Conservation (phyloP, 306 rosid species). For the Ziziphus jujuba region DNA sequence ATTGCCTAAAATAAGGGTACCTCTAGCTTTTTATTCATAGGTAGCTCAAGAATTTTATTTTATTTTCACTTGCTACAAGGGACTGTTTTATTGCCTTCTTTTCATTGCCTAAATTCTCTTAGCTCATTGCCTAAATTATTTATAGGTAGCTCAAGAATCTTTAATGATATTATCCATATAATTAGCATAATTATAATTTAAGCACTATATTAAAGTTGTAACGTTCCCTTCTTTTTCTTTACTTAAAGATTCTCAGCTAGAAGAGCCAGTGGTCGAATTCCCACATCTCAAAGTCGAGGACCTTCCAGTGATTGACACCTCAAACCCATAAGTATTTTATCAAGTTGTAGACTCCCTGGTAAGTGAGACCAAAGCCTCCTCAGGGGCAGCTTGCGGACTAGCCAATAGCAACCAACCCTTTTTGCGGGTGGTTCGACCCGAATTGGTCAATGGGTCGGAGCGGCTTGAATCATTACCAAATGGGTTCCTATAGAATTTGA, state of each 20-base stretch:
- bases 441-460: conserved; percentile 36
- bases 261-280: conserved; percentile 42
- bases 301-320: conserved; percentile 32
- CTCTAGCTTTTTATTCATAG: too few relatives aligned
- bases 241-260: conserved; percentile 31
- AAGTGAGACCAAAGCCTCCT: conserved; percentile 39
- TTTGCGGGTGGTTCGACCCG: conserved; percentile 67
- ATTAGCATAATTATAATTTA: too few relatives aligned
- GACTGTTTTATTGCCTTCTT: too few relatives aligned
- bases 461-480: conserved; percentile 53
- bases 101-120: too few relatives aligned
- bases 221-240: not conserved
- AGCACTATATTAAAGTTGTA: too few relatives aligned
- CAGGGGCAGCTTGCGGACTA: conserved; percentile 66
- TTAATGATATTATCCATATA: too few relatives aligned
- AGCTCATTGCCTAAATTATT: too few relatives aligned
- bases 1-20: too few relatives aligned
- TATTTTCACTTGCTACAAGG: too few relatives aligned
- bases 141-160: too few relatives aligned
- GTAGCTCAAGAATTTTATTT: too few relatives aligned
- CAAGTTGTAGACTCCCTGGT: conserved; percentile 18
- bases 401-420: conserved; percentile 54
- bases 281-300: conserved; percentile 55
- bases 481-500: conserved; percentile 43
- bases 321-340: conserved; percentile 16